Conservation (phyloP, 1,139 yeast genomes). For the Yamadazyma atlantica region DNA sequence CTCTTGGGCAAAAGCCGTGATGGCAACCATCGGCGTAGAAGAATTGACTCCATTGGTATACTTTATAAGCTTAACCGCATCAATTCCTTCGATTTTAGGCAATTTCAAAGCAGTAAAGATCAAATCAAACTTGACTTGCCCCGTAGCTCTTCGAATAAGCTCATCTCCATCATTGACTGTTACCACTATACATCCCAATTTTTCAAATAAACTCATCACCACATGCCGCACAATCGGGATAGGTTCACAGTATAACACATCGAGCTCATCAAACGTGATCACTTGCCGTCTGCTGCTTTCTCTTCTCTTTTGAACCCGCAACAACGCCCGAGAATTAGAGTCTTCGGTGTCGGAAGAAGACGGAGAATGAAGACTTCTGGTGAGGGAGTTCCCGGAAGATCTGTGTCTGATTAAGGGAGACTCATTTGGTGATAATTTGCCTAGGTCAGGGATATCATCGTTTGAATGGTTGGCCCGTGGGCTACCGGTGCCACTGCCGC, state of each 20-base stretch:
- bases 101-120: conserved; percentile 75
- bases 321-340: conserved; percentile 38
- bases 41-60: conserved; percentile 76
- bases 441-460: conserved; percentile 30
- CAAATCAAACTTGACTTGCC: conserved; percentile 80
- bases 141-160: conserved; percentile 75
- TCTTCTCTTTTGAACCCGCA: conserved; percentile 58
- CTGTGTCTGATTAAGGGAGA: conserved; percentile 18
- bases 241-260: conserved; percentile 82
- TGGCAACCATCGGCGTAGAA: conserved; percentile 73
- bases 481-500: conserved; percentile 20
- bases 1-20: conserved; percentile 72
- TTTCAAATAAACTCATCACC: conserved; percentile 62
- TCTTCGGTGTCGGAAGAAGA: conserved; percentile 74
- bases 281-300: conserved; percentile 45
- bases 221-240: conserved; percentile 79
- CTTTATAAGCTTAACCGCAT: conserved; percentile 74
- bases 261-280: conserved; percentile 37
- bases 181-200: conserved; percentile 79
- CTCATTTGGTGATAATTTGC: conserved; percentile 13
- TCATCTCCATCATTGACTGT: conserved; percentile 82
- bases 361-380: conserved; percentile 50
- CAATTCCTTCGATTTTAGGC: conserved; percentile 67
- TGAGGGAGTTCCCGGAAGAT: conserved; percentile 29
- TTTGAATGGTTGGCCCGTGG: conserved; percentile 27